Evolutionary conservation across 352 stramenopile species (phyloP), one percentile per base, ranked within the genome.

Genomic region (Porosira glacialis): DNA sequence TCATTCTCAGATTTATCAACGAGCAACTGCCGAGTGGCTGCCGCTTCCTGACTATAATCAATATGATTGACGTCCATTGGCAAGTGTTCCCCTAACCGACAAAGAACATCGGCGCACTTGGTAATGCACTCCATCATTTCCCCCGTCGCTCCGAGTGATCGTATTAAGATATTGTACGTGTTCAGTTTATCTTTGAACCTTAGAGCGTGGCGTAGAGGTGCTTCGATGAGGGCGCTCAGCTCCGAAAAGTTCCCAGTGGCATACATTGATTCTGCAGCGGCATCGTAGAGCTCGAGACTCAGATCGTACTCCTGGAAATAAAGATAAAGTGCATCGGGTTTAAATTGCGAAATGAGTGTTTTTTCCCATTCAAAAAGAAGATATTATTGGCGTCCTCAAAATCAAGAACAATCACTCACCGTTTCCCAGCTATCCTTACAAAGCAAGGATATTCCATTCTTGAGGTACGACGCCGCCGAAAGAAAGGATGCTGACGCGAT

Each of bases 81-180:
- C 58, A 89, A 76, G 3, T 27, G 45, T 61, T 86, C 70, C 22
- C 78, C 81, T 5, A 87, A 39, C 43, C 76, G 38, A 11, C 43
- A 28, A 15, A 89, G 45, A 28, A 89, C 62, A 24, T 49, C 49
- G 0, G 83, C 19, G 24, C 72, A 73, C 8, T 56, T 55, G 27
- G 69, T 57, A 61, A 88, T 78, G 39, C 62, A 59, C 41, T 86
- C 63, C 22, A 66, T 41, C 10, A 36, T 26, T 41, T 65, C 47
- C 17, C 5, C 41, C 11, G 13, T 30, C 35, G 39, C 30, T 38
- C 15, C 24, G 55, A 82, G 35, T 15, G 58, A 57, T 30, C 55
- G 59, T 24, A 83, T 50, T 27, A 65, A 48, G 35, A 67, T 78
- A 21, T 67, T 65, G 6, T 74, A 60, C 28, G 69, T 66, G 35